phyloP scores from a whole-genome alignment of 805 yeast species.

The Lachancea sp. region DNA sequence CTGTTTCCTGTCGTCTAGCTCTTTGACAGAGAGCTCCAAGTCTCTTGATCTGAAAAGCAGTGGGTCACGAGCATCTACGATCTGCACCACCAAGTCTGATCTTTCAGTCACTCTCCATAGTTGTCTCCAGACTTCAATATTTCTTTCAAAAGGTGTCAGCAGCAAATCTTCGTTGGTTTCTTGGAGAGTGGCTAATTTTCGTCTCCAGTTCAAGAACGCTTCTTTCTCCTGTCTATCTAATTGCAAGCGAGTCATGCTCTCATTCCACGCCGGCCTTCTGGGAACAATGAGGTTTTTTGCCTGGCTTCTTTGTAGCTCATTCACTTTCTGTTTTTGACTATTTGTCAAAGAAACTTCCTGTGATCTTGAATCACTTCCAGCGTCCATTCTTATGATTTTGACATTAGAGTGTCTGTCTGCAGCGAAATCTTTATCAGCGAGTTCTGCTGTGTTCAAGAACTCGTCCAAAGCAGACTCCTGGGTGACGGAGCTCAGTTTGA shows the following conservation, averaged over 20 bases:
- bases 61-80: constrained; percentile 96
- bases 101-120: constrained; percentile 97
- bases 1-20: constrained; percentile 65
- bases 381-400: constrained; percentile 71
- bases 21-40: constrained; percentile 75
- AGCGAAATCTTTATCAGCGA: constrained; percentile 93
- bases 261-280: constrained; percentile 84
- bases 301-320: constrained; percentile 58
- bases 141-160: constrained; percentile 94
- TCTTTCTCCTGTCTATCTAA: constrained; percentile 83
- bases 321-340: constrained; percentile 58
- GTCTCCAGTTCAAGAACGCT: constrained; percentile 90
- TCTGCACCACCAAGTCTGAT: constrained; percentile 89
- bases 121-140: constrained; percentile 96
- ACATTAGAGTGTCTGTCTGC: constrained; percentile 83
- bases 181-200: constrained; percentile 77
- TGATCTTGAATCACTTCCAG: constrained; percentile 33
- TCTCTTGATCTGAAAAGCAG: constrained; percentile 82
- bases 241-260: constrained; percentile 61
- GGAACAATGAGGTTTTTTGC: constrained; percentile 79
- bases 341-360: constrained; percentile 58
- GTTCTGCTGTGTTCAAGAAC: constrained; percentile 88
- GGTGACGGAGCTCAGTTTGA: constrained; percentile 84
- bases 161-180: constrained; percentile 73
- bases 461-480: constrained; percentile 93